These are phyloP conservation scores for Lecanoromycetidae sp. DNA, from an alignment of 2,329 filamentous ascomycete species.

Conservation along the genomic window DNA sequence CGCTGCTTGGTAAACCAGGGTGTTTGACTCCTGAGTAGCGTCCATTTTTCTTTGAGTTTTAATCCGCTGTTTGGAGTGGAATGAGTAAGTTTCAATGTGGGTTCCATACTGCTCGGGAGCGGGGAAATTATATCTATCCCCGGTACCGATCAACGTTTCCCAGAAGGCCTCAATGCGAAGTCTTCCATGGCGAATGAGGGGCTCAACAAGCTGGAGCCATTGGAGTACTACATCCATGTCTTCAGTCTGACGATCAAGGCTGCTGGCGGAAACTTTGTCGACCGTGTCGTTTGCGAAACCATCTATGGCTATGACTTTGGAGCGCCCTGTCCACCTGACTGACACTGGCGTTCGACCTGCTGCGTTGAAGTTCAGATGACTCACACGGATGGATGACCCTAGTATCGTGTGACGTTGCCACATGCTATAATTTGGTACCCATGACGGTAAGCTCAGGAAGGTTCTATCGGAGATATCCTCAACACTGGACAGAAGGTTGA, in stretches of 20 bases:
- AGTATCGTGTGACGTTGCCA: slow-evolving; percentile 7
- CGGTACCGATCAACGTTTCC: neutral
- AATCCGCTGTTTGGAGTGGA: neutral
- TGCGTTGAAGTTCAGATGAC: slow-evolving; percentile 4
- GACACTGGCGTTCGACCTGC: neutral
- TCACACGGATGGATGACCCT: neutral
- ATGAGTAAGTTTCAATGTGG: neutral
- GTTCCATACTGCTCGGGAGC: slow-evolving; percentile 2
- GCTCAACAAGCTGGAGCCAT: neutral
- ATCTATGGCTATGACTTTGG: neutral
- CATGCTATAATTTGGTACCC: slow-evolving; percentile 9
- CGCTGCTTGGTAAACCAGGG: slow-evolving; percentile 1
- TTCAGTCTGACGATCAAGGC: neutral
- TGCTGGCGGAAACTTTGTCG: neutral
- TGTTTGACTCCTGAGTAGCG: neutral
- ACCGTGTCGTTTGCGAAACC: slow-evolving; percentile 1
- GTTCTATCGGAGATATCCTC: neutral
- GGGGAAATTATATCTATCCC: neutral
- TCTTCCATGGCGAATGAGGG: neutral
- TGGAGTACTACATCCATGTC: neutral
- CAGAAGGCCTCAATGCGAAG: slow-evolving; percentile 2
- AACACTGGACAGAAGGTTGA: slow-evolving; percentile 1
- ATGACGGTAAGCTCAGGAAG: slow-evolving; percentile 3
- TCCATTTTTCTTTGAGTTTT: neutral
- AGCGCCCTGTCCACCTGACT: neutral